Percentiles rank a stretch among this genome's conserved stretches.
These are phyloP conservation scores for Neohortaea acidophila DNA, from an alignment of 495 filamentous ascomycete species.

Conservation along the genomic window DNA sequence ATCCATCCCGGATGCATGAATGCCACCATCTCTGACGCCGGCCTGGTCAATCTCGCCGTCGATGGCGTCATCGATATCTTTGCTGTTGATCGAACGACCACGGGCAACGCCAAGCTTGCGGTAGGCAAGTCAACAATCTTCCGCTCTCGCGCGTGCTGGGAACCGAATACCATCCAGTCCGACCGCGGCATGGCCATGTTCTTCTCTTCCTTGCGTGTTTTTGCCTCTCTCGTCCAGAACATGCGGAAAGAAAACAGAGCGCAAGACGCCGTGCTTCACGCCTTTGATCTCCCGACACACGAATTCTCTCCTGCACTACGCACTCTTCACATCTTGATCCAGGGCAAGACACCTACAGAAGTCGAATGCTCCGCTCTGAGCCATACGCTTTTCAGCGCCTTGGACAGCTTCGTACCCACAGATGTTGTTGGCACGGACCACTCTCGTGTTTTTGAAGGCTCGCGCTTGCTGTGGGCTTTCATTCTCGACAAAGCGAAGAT, in stretches of 20 bases:
- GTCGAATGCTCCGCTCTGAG: conserved; percentile 19
- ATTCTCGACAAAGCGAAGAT: conserved; percentile 23
- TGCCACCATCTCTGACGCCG: conserved; percentile 13
- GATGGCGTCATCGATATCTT: conserved; percentile 23
- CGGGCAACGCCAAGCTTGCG: conserved; percentile 11
- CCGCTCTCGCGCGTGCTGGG: conserved; percentile 9
- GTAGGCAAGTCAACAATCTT: conserved; percentile 3
- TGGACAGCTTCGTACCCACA: conserved; percentile 20
- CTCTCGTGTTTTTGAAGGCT: conserved; percentile 20
- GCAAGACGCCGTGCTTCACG: conserved; percentile 23
- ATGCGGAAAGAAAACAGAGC: conserved; percentile 15
- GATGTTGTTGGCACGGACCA: conserved; percentile 16
- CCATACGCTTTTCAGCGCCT: conserved; percentile 18
- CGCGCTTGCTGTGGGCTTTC: conserved; percentile 23
- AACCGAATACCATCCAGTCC: conserved; percentile 12
- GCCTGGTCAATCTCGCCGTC: conserved; percentile 10
- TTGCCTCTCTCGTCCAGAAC: conserved; percentile 15
- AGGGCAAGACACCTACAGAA: conserved; percentile 16
- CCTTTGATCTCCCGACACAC: conserved; percentile 19
- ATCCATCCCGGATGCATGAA: conserved; percentile 11
- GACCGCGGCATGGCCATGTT: conserved; percentile 24
- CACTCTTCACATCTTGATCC: conserved; percentile 21
- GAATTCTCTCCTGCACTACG: conserved; percentile 23
- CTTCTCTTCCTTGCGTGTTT: conserved; percentile 23
- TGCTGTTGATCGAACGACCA: conserved; percentile 16